Percentiles rank a stretch among this genome's conserved stretches.
These are phyloP conservation scores for Dipteronia sinensis DNA, from an alignment of 345 rosid genomes.

Conservation along the genomic window DNA sequence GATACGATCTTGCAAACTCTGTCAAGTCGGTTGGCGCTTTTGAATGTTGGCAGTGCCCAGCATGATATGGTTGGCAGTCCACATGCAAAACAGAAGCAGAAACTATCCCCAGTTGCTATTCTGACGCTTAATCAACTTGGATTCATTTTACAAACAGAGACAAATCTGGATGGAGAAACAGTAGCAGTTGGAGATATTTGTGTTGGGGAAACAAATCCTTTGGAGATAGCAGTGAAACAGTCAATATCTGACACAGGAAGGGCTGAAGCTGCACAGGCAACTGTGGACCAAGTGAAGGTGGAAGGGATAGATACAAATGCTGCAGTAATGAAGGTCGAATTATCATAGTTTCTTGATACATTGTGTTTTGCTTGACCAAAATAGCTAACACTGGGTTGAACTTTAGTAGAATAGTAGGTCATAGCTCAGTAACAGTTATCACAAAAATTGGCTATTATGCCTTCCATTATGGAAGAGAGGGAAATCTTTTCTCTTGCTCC, in stretches of 20 bases:
- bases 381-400: not conserved
- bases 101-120: conserved; percentile 58
- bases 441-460: conserved; percentile 16
- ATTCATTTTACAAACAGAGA: conserved; percentile 48
- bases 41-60: conserved; percentile 37
- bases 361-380: conserved; percentile 9
- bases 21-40: conserved; percentile 56
- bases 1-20: conserved; percentile 77
- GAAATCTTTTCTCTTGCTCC: not conserved
- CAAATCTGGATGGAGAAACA: conserved; percentile 46
- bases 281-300: conserved; percentile 93
- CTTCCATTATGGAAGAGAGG: not conserved
- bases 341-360: not conserved
- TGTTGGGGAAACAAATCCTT: conserved; percentile 81
- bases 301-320: conserved; percentile 91
- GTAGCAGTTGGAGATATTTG: conserved; percentile 59
- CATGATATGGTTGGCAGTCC: conserved; percentile 37
- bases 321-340: conserved; percentile 81
- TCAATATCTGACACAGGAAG: conserved; percentile 67
- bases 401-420: conserved; percentile 7
- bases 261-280: conserved; percentile 93
- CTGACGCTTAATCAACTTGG: conserved; percentile 68
- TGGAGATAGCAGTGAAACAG: conserved; percentile 76
- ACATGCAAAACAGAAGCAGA: conserved; percentile 47
- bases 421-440: conserved; percentile 3